Evolutionary conservation across 2,329 filamentous ascomycete genomes (phyloP), one percentile per base, ranked within the genome.

Genomic region (Arthroderma sp.): DNA sequence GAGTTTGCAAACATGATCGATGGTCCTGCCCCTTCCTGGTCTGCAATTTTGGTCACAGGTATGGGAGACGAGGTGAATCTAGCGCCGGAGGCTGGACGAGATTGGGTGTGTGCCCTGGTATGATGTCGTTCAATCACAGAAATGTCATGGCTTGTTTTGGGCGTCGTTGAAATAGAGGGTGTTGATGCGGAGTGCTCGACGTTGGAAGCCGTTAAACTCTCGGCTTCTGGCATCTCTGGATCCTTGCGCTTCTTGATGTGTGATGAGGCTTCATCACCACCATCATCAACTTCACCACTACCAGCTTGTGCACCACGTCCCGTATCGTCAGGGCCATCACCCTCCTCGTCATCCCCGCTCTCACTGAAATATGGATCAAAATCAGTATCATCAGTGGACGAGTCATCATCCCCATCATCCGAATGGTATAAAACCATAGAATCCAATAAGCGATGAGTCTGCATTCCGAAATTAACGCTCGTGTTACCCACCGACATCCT

Each of bases 1-100:
- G 47, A 57, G 43, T 79, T 69, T 6, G 76, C 77, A 61, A 91
- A 93, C 74, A 83, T 84, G 50, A 93, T 87, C 1, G 73, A 80
- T 1, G 81, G 80, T 0, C 78, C 81, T 1, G 74, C 68, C 1
- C 74, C 77, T 46, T 82, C 83, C 48, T 83, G 76, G 1, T 70
- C 68, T 3, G 76, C 75, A 22, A 86, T 73, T 48, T 72, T 75
- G 1, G 83, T 80, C 51, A 82, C 77, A 0, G 84, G 85, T 1
- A 85, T 77, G 0, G 83, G 78, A 4, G 77, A 78, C 42, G 82
- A 87, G 0, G 80, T 82, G 59, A 89, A 89, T 33, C 60, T 55
- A 44, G 60, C 61, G 49, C 57, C 60, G 29, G 62, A 65, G 10
- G 60, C 48, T 27, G 54, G 56, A 7, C 57, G 61, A 48, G 15